phyloP scores from a whole-genome alignment of 2,329 filamentous ascomycete genomes.

The Epichloe sylvatica region DNA sequence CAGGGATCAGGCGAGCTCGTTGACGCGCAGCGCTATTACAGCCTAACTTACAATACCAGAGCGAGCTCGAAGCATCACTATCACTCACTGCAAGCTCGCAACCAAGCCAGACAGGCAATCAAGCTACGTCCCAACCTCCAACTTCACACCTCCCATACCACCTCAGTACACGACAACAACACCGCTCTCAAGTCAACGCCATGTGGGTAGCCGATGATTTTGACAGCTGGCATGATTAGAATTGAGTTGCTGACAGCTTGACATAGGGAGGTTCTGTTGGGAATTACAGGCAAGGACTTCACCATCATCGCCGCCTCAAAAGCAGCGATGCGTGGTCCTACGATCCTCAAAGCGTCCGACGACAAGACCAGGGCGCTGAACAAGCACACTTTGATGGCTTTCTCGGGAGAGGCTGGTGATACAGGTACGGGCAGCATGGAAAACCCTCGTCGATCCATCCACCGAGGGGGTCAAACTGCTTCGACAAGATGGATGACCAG shows the following conservation, averaged over 20 bases:
- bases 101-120: background rate
- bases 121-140: conserved; percentile 1
- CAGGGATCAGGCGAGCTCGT: conserved; percentile 8
- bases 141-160: conserved; percentile 1
- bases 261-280: conserved; percentile 85
- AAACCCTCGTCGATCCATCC: background rate
- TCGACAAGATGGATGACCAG: background rate
- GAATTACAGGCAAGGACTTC: conserved; percentile 98
- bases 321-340: conserved; percentile 93
- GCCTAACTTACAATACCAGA: conserved; percentile 15
- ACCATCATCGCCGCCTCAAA: conserved; percentile 95
- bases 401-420: conserved; percentile 90
- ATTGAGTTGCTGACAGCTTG: background rate
- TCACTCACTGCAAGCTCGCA: background rate
- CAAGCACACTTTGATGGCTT: conserved; percentile 89
- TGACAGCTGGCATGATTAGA: background rate
- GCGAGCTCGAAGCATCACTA: conserved; percentile 2
- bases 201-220: conserved; percentile 4
- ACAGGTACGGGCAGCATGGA: conserved; percentile 46
- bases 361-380: conserved; percentile 93
- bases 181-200: background rate
- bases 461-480: background rate
- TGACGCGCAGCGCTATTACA: conserved; percentile 25
- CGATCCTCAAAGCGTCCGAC: conserved; percentile 85
- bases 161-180: conserved; percentile 1